A percentile compares a stretch with the other conserved stretches of the same genome.
phyloP scores from a whole-genome alignment of 306 rosid genomes.

The Cucurbita ficifolia region DNA sequence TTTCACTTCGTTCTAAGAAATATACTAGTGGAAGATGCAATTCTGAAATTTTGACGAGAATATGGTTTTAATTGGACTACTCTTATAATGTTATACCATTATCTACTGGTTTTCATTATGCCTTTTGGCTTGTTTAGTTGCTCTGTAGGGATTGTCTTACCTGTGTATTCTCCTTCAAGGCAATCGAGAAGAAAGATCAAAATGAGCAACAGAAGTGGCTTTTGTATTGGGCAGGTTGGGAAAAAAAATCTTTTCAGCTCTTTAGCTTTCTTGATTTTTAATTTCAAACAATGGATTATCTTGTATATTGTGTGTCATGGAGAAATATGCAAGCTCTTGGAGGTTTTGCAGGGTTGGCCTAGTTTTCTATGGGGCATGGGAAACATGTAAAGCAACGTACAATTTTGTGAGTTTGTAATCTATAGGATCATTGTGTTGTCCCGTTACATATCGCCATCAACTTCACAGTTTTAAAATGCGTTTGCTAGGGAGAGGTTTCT shows the following conservation, averaged over 20 bases:
- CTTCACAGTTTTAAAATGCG: too few species aligned
- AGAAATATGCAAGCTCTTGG: not conserved
- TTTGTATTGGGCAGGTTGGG: conserved; percentile 80
- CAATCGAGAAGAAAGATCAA: conserved; percentile 63
- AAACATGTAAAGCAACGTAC: not conserved
- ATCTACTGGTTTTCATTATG: not conserved
- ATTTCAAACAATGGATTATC: too few species aligned
- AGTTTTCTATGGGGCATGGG: not conserved
- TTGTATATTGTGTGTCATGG: not conserved
- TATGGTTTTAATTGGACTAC: not conserved
- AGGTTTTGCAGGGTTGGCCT: not conserved
- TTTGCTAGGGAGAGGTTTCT: too few species aligned
- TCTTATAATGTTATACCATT: not conserved
- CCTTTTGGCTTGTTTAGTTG: conserved; percentile 38
- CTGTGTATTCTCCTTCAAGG: conserved; percentile 83
- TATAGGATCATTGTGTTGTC: not conserved
- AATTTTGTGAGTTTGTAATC: not conserved
- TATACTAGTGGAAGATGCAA: not conserved
- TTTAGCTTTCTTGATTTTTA: not conserved
- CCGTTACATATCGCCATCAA: too few species aligned
- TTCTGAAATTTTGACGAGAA: not conserved
- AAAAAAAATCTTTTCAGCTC: not conserved
- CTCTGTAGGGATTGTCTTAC: conserved; percentile 68
- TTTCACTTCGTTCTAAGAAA: not conserved
- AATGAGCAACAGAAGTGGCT: conserved; percentile 65